Base-by-base conservation (phyloP, 2,329 filamentous ascomycete species). In the Aspergillus sp. region DNA sequence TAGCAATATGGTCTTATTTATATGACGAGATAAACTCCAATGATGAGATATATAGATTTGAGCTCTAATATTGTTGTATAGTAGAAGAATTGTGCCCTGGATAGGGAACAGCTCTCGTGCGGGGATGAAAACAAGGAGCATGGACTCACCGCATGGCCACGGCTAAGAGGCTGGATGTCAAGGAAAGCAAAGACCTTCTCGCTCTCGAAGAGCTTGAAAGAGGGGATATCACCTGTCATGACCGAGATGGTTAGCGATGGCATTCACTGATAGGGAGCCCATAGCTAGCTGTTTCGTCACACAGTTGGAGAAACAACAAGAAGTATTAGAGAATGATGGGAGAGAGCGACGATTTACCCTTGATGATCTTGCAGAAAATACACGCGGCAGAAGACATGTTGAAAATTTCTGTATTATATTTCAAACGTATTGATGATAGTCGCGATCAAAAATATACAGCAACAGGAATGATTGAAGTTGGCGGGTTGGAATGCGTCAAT, bases 361-460 rank as follows among this genome's bases (percentile, higher is more conserved):
- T 94, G 75, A 98, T 86, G 66, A 98, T 97, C 70, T 89, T 95
- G 79, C 93, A 98, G 75, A 98, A 98, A 64, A 97, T 89, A 67
- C 93, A 98, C 51, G 85, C 76, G 42, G 84, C 77, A 33, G 65
- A 57, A 19, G 61, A 54, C 59, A 63, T 67, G 37, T 34, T 56
- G 42, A 27, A 40, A 34, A 33, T 19, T 19, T 11, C 10, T 33
- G 37, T 7, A 37, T 27, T 40, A 30, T 19, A 19, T 19, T 4
- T 19, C 19, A 19, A 19, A 19, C 19, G 19, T 19, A 19, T 19
- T 19, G 19, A 19, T 19, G 13, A 30, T 12, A 32, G 37, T 30
- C 40, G 27, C 34, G 41, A 43, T 34, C 11, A n/a, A 26, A 1
- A 29, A 9, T 26, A 36, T 19, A 19, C 19, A 19, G 19, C 19